These are phyloP conservation scores for Vanrija sp. DNA, from an alignment of 1,284 basidiomycete genomes.

Conservation along the genomic window DNA sequence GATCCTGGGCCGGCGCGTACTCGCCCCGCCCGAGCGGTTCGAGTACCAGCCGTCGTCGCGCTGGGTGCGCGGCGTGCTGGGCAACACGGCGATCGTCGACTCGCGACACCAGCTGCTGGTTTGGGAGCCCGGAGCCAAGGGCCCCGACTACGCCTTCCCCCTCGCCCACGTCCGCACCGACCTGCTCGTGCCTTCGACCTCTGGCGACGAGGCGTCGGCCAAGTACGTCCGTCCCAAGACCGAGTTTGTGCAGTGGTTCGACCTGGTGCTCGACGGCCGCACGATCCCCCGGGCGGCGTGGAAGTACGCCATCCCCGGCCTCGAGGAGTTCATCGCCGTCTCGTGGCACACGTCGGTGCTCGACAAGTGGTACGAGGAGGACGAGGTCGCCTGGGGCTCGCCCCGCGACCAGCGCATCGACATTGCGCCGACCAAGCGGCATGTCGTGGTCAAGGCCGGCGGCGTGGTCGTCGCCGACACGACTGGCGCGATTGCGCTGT, in stretches of 20 bases:
- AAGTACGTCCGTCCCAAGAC: not conserved
- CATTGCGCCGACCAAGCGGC: not conserved
- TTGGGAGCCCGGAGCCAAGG: not conserved
- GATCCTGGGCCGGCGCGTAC: not conserved
- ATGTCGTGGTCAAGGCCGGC: not conserved
- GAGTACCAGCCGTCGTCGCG: not conserved
- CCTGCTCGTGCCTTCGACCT: not conserved
- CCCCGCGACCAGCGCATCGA: constrained; percentile 2
- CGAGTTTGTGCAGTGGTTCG: not conserved
- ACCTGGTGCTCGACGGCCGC: not conserved
- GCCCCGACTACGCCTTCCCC: constrained; percentile 4
- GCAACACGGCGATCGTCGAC: not conserved
- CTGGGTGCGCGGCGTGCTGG: constrained; percentile 1
- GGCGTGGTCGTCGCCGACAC: constrained; percentile 1
- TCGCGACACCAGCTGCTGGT: constrained; percentile 2
- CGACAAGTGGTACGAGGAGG: constrained; percentile 4
- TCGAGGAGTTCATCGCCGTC: not conserved
- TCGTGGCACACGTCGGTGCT: not conserved
- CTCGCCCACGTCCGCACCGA: not conserved
- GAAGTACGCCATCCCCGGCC: not conserved
- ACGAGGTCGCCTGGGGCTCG: not conserved
- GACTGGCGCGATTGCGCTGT: not conserved
- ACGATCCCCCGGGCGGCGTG: constrained; percentile 2
- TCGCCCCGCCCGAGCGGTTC: not conserved
- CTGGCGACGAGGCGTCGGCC: not conserved